Percentiles rank a stretch among this genome's conserved stretches.
Evolutionary conservation across 1,284 basidiomycete species (phyloP).

Genomic region (Leccinum variabile): DNA sequence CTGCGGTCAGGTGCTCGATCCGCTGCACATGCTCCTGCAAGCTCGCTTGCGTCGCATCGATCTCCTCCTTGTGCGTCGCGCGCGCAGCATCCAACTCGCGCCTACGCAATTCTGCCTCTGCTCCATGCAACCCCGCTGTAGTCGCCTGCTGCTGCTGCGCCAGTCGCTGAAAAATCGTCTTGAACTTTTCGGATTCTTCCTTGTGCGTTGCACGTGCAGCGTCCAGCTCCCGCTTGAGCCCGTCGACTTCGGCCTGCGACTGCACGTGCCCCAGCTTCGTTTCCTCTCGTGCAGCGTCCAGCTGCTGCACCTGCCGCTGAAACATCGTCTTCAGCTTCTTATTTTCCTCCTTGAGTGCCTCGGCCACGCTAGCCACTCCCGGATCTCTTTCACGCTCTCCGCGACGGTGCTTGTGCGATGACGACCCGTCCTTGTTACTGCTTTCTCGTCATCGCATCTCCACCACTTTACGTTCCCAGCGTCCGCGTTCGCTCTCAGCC

Average conservation of each 20-base stretch:
- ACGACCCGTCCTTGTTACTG: constrained; percentile 17
- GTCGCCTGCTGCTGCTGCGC: too few species aligned
- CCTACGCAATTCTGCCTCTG: too few species aligned
- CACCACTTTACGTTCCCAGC: constrained; percentile 25
- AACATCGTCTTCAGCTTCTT: constrained; percentile 23
- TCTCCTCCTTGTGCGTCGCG: constrained; percentile 17
- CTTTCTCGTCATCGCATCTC: constrained; percentile 14
- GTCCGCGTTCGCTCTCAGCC: constrained; percentile 20
- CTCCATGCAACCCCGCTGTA: too few species aligned
- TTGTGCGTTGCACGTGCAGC: constrained; percentile 7
- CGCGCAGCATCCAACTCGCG: constrained; percentile 15
- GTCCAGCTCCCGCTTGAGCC: constrained; percentile 14
- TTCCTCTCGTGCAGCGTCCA: constrained; percentile 10
- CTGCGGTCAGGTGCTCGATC: constrained; percentile 24
- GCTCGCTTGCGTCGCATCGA: constrained; percentile 12
- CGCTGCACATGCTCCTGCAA: constrained; percentile 26
- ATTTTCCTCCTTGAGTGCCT: constrained; percentile 29
- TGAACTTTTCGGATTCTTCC: constrained; percentile 26
- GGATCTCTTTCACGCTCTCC: constrained; percentile 34
- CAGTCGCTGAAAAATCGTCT: constrained; percentile 12
- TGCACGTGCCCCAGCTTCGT: constrained; percentile 7
- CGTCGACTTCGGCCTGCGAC: constrained; percentile 13
- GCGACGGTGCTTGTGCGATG: constrained; percentile 19
- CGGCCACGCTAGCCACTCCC: background rate
- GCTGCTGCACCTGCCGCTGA: constrained; percentile 19